Conservation (phyloP, 2,329 filamentous ascomycete genomes). For the Arthrobotrys musiformis region DNA sequence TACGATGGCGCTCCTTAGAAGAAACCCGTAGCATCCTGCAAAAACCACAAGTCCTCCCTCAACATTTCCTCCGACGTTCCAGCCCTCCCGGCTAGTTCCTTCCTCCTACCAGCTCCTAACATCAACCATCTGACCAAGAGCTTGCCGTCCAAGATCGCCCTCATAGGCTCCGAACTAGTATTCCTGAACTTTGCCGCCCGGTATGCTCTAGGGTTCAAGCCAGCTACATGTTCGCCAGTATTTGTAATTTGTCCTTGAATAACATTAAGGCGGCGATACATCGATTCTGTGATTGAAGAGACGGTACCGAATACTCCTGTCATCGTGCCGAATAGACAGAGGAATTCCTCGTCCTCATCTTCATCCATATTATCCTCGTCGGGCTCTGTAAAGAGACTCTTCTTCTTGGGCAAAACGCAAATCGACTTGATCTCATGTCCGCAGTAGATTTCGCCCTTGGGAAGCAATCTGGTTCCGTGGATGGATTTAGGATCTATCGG, state of each 20-base stretch:
- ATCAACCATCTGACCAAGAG: conserved; percentile 58
- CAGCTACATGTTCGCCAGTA: conserved; percentile 78
- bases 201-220: conserved; percentile 84
- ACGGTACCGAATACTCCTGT: conserved; percentile 82
- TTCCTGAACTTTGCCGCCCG: conserved; percentile 66
- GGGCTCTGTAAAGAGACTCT: conserved; percentile 59
- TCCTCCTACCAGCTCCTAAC: conserved; percentile 58
- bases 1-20: conserved; percentile 12
- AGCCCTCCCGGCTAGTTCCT: conserved; percentile 58
- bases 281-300: conserved; percentile 78
- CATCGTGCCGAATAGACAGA: conserved; percentile 76
- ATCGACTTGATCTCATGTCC: conserved; percentile 79
- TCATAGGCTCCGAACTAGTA: conserved; percentile 57
- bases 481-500: conserved; percentile 86
- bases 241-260: conserved; percentile 82
- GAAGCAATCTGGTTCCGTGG: conserved; percentile 85
- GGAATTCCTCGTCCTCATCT: conserved; percentile 58
- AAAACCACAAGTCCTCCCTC: conserved; percentile 58
- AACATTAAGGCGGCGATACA: conserved; percentile 84
- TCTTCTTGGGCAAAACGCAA: conserved; percentile 73
- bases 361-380: conserved; percentile 63
- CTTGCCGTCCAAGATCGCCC: conserved; percentile 58
- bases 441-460: conserved; percentile 86
- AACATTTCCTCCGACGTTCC: conserved; percentile 57
- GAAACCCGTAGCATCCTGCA: conserved; percentile 54